A percentile compares a stretch with the other conserved stretches of the same genome.
These are phyloP conservation scores for Sherardia arvensis DNA, from an alignment of 257 asterid species.

Conservation along the genomic window DNA sequence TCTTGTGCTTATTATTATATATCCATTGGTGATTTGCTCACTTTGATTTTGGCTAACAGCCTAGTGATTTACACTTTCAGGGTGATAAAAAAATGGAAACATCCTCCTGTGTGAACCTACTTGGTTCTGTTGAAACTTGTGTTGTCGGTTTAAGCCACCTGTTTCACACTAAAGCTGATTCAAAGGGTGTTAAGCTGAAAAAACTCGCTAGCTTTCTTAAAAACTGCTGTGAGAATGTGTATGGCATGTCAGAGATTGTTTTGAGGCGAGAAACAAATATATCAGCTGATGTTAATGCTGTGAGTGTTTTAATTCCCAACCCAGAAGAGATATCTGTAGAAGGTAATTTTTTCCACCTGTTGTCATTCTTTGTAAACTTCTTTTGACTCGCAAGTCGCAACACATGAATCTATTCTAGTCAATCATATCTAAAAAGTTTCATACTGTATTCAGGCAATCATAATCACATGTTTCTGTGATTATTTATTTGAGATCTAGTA, in stretches of 20 bases:
- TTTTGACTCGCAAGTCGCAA: neutral
- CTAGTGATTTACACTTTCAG: slow-evolving; percentile 26
- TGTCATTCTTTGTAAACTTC: neutral
- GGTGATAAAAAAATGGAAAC: slow-evolving; percentile 24
- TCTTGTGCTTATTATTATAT: neutral
- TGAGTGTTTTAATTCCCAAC: slow-evolving; percentile 66
- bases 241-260: slow-evolving; percentile 68
- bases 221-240: slow-evolving; percentile 41
- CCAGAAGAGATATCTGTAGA: slow-evolving; percentile 39
- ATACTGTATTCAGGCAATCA: no score
- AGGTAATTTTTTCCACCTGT: slow-evolving; percentile 27
- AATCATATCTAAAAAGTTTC: neutral
- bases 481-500: no score
- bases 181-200: slow-evolving; percentile 56
- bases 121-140: slow-evolving; percentile 65
- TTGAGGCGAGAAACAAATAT: slow-evolving; percentile 62
- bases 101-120: slow-evolving; percentile 32
- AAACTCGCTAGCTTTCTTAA: slow-evolving; percentile 64
- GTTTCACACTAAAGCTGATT: slow-evolving; percentile 57
- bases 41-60: neutral
- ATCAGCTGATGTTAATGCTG: slow-evolving; percentile 72
- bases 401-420: neutral
- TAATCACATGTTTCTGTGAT: no score
- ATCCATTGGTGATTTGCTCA: neutral
- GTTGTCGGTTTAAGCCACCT: slow-evolving; percentile 79